phyloP scores from a whole-genome alignment of 2,329 filamentous ascomycete genomes.

The Trichoderma breve region DNA sequence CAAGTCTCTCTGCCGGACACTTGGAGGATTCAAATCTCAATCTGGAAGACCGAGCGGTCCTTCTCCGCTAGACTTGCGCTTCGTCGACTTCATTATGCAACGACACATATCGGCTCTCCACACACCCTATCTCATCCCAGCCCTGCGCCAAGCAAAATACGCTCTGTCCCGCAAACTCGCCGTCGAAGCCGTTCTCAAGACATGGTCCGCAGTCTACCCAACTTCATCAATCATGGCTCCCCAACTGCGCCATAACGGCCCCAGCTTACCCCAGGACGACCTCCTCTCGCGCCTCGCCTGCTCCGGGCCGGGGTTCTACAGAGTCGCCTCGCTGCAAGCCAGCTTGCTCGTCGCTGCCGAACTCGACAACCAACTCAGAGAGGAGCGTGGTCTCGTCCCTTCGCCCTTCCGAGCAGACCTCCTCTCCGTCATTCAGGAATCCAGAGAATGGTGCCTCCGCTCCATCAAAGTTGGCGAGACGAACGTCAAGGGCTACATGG shows the following conservation, averaged over 20 bases:
- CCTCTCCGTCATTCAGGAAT: constrained; percentile 41
- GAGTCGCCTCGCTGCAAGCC: constrained; percentile 35
- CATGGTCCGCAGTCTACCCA: constrained; percentile 43
- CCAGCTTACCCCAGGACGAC: constrained; percentile 22
- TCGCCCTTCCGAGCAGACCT: constrained; percentile 41
- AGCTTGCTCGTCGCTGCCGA: constrained; percentile 41
- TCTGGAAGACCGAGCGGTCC: constrained; percentile 27
- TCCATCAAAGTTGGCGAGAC: constrained; percentile 51
- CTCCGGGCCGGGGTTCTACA: constrained; percentile 43
- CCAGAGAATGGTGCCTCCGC: constrained; percentile 39
- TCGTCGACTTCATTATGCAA: constrained; percentile 51
- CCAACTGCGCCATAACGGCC: neutral
- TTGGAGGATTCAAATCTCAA: constrained; percentile 29
- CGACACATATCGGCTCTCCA: constrained; percentile 58
- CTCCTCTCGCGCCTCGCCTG: constrained; percentile 39
- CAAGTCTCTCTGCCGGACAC: constrained; percentile 37
- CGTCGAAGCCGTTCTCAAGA: constrained; percentile 47
- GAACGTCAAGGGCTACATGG: constrained; percentile 52
- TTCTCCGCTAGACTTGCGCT: constrained; percentile 40
- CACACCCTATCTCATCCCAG: constrained; percentile 46
- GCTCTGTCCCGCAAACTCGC: constrained; percentile 51
- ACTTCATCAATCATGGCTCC: constrained; percentile 10
- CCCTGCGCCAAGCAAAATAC: constrained; percentile 43
- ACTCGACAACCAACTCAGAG: constrained; percentile 39
- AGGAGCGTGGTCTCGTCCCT: constrained; percentile 40